Conservation (phyloP, 345 rosid genomes). For the Eucalyptus cloeziana region DNA sequence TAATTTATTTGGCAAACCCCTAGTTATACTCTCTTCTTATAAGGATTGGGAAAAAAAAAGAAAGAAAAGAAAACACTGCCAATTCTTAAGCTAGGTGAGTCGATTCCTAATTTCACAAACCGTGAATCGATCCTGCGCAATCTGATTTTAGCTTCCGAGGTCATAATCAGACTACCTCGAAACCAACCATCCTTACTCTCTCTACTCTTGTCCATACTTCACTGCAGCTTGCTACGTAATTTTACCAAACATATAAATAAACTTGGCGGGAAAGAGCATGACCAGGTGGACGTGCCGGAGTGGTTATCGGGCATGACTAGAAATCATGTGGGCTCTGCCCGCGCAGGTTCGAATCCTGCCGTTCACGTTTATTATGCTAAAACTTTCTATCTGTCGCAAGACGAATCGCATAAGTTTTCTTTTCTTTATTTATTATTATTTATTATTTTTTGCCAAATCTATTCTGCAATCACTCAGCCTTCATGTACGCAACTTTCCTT, state of each 20-base stretch:
- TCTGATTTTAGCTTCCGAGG: neutral
- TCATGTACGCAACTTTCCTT: neutral
- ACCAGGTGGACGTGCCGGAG: slow-evolving; percentile 72
- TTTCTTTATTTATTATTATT: too few relatives aligned
- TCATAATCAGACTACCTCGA: neutral
- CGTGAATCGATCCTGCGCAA: neutral
- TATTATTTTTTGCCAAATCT: neutral
- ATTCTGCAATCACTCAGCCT: neutral
- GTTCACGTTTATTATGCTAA: slow-evolving; percentile 5
- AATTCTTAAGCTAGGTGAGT: neutral
- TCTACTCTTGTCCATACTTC: neutral
- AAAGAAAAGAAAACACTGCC: neutral
- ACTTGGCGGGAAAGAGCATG: fast-evolving
- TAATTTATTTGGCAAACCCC: neutral
- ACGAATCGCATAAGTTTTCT: neutral
- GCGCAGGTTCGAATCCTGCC: slow-evolving; percentile 91
- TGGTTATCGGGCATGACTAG: slow-evolving; percentile 98
- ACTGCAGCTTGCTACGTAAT: too few relatives aligned
- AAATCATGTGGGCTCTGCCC: slow-evolving; percentile 95
- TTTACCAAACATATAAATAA: fast-evolving
- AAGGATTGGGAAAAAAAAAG: neutral
- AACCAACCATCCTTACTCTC: neutral
- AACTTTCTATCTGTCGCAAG: neutral
- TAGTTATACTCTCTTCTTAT: neutral
- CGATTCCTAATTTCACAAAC: neutral